phyloP scores from a whole-genome alignment of 2,329 filamentous ascomycete genomes.

The Rhynchosporium secalis region DNA sequence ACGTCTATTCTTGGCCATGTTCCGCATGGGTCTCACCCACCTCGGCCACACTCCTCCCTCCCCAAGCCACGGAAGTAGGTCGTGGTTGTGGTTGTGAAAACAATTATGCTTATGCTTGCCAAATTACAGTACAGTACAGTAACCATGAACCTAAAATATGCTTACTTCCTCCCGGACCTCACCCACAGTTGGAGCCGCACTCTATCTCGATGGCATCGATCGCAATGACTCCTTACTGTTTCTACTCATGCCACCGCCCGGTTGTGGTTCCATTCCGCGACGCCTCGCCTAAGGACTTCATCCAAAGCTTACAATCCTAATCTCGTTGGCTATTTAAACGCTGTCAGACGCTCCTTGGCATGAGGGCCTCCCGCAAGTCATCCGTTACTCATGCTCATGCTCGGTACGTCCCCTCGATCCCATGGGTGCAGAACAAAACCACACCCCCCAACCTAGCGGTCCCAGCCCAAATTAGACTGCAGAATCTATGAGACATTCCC shows the following conservation, averaged over 20 bases:
- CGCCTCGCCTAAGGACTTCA: neutral
- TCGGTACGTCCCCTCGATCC: neutral
- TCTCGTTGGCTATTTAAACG: conserved; percentile 1
- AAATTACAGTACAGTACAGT: no score
- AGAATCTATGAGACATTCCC: neutral
- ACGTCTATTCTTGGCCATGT: no score
- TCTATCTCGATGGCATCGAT: neutral
- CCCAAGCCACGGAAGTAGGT: no score
- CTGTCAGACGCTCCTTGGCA: conserved; percentile 1
- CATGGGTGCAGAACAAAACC: conserved; percentile 6
- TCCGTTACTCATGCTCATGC: neutral
- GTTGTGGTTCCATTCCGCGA: neutral
- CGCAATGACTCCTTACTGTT: no score
- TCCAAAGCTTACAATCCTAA: neutral
- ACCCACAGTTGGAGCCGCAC: neutral
- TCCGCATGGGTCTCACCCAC: no score
- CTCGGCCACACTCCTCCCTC: no score
- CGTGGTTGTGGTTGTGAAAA: no score
- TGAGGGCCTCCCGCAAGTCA: conserved; percentile 1
- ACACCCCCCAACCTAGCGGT: neutral
- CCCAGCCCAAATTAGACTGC: neutral
- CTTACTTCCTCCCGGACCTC: neutral
- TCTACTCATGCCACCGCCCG: neutral
- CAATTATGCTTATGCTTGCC: no score
- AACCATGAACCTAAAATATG: no score